Evolutionary conservation across 805 yeast species (phyloP).

Genomic region (Teunomyces atbi): DNA sequence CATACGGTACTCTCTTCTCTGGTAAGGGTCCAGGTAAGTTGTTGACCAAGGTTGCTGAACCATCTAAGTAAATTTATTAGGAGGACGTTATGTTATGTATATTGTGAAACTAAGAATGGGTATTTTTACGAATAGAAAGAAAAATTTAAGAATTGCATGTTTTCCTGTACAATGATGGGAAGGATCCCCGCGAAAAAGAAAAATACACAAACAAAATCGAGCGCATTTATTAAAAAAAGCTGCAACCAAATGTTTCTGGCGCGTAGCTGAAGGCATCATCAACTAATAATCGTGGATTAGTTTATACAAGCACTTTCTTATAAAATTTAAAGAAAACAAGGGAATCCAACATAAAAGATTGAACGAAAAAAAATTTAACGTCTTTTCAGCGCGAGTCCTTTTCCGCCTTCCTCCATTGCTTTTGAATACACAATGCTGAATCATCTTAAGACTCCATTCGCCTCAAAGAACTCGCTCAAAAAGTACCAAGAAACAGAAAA

Average conservation of each 20-base stretch:
- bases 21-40: conserved; percentile 50
- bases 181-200: neutral
- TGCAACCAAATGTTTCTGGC: conserved; percentile 2
- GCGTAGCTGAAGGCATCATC: neutral
- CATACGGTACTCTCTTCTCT: conserved; percentile 50
- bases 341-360: too few relatives aligned
- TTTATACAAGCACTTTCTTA: too few relatives aligned
- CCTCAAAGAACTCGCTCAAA: neutral
- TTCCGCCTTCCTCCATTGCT: neutral
- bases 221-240: neutral
- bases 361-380: too few relatives aligned
- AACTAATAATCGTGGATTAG: neutral
- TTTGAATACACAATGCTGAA: neutral
- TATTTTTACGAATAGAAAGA: neutral
- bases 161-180: neutral
- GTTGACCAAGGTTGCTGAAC: conserved; percentile 38
- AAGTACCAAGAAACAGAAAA: conserved; percentile 20
- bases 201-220: neutral
- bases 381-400: neutral
- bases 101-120: neutral
- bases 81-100: neutral
- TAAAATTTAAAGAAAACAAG: too few relatives aligned
- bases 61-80: neutral
- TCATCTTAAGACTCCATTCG: neutral
- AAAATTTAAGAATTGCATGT: neutral